Evolutionary conservation across 2,329 filamentous ascomycete genomes (phyloP).

Genomic region (Trichoderma endophyticum): DNA sequence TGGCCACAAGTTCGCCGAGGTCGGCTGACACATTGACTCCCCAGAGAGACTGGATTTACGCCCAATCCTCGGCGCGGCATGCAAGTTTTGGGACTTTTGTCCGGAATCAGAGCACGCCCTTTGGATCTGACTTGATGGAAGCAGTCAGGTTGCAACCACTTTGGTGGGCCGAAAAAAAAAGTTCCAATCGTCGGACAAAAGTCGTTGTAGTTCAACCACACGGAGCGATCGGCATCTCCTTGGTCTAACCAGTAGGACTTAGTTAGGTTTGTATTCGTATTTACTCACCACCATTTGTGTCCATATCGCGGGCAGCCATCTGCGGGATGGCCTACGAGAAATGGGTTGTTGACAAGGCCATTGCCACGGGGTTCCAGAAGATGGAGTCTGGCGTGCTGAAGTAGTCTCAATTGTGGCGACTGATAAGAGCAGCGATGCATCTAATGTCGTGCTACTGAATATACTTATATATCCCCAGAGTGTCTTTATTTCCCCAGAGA

Average conservation of each 20-base stretch:
- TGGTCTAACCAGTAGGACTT: neutral
- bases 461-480: neutral
- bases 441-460: neutral
- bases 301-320: neutral
- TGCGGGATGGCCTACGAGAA: neutral
- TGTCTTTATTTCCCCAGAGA: neutral
- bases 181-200: neutral
- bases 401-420: neutral
- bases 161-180: neutral
- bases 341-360: neutral
- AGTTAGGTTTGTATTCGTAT: neutral
- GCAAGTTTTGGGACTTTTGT: neutral
- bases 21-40: neutral
- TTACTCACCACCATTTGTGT: neutral
- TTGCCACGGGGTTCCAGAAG: neutral
- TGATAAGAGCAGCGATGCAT: neutral
- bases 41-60: neutral
- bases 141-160: neutral
- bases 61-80: neutral
- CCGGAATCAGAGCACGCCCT: neutral
- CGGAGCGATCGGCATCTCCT: neutral
- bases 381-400: neutral
- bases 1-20: constrained; percentile 6
- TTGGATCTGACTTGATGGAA: neutral
- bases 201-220: neutral